A percentile compares a stretch with the other conserved stretches of the same genome.
Conservation (phyloP, 352 stramenopile species). For the Phytophthora rubi region DNA sequence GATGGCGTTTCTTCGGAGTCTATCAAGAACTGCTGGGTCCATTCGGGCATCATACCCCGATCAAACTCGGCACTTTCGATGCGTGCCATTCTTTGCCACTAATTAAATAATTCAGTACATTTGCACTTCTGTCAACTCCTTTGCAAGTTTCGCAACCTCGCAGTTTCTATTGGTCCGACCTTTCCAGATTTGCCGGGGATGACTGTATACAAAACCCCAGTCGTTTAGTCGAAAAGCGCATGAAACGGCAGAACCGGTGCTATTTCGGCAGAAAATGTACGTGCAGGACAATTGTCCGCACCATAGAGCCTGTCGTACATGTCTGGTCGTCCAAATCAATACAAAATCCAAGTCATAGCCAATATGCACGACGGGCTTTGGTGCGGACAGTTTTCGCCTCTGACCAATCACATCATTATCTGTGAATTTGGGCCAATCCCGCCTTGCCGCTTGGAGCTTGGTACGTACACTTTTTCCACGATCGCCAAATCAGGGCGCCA, state of each 20-base stretch:
- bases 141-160: too few species aligned
- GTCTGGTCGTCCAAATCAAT: not conserved
- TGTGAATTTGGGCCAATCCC: not conserved
- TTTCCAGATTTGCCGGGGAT: too few species aligned
- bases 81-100: too few species aligned
- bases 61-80: too few species aligned
- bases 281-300: not conserved
- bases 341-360: not conserved
- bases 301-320: not conserved
- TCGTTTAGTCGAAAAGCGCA: slow-evolving; percentile 1
- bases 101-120: too few species aligned
- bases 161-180: too few species aligned
- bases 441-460: not conserved
- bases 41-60: too few species aligned
- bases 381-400: not conserved
- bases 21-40: too few species aligned
- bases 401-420: not conserved
- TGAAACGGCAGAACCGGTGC: not conserved
- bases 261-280: not conserved
- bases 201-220: not conserved
- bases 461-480: slow-evolving; percentile 1
- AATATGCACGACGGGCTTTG: not conserved
- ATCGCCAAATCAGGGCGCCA: not conserved
- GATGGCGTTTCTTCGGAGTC: too few species aligned
- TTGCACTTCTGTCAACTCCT: too few species aligned